Base-by-base conservation (phyloP, 768 basidiomycete species). In the Tulasnella sp. region DNA sequence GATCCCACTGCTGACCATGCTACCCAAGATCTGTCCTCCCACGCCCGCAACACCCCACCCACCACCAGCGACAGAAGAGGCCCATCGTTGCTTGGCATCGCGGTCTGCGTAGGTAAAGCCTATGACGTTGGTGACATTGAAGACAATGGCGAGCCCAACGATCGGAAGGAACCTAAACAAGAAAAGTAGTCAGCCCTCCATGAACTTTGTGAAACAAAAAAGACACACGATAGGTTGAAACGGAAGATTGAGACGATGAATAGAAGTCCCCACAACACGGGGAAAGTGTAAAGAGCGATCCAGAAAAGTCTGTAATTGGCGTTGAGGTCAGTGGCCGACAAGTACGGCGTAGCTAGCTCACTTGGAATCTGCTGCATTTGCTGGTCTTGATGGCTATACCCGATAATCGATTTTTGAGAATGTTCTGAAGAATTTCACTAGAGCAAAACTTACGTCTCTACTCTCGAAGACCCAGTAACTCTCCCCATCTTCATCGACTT, bases 101-200 rank as follows among this genome's bases (percentile, higher is more conserved):
- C 96, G 91, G 84, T 97, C 96, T 94, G 93, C 94, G 83, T 95
- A 99, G 74, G 96, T 98, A 87, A 98, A 99, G 16, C 97, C 97
- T 76, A 98, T 88, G n/a, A 92, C 94, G 82, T 98, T 99, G 12
- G 95, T 96, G 75, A 96, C 84, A 85, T 99, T 99, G 90, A 99
- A 99, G 48, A 99, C 93, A 73, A 99, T 88, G 0, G 98, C 98
- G 46, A 99, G 91, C 56, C 92, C 85, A 77, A 99, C 96, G 82
- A 99, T 98, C 10, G 98, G 98, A 81, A 99, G 88, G 85, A 97
- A 99, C 12, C 96, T 98, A 83, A 1, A 10, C 6, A 34, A 48
- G 62, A 12, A 39, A 9, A 52, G 38, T 14, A 10, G 27, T 80
- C 36, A 79, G 74, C 18, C 1, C 62, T n/a, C 36, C 24, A 42